A percentile compares a stretch with the other conserved stretches of the same genome.
Evolutionary conservation across 345 rosid species (phyloP).

Genomic region (Syzygium oleosum): DNA sequence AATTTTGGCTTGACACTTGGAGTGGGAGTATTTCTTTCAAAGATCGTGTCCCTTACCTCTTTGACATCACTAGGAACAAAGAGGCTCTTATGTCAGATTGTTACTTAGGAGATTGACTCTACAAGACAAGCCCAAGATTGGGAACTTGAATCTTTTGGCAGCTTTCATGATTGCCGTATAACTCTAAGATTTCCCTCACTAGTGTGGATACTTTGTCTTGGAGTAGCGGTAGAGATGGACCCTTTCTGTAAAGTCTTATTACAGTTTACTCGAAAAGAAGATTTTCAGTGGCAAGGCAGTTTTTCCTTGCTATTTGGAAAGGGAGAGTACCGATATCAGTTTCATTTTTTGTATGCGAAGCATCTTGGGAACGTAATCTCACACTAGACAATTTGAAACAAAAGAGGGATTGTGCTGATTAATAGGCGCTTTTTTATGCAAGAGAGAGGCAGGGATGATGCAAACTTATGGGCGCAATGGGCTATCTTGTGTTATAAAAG

Average conservation of each 20-base stretch:
- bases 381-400: background rate
- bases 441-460: background rate
- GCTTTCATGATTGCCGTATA: background rate
- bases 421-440: background rate
- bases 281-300: background rate
- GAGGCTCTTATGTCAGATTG: background rate
- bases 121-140: background rate
- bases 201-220: background rate
- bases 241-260: background rate
- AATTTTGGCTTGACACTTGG: background rate
- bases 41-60: background rate
- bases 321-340: background rate
- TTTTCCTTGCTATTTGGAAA: background rate
- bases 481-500: background rate
- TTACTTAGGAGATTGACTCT: background rate
- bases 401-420: background rate
- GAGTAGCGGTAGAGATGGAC: background rate
- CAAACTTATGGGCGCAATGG: background rate
- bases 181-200: background rate
- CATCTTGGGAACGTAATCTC: background rate
- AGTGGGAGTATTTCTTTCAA: background rate
- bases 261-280: background rate
- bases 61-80: background rate
- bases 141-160: background rate
- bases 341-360: background rate